Evolutionary conservation across 2,329 filamentous ascomycete species (phyloP), one percentile per base, ranked within the genome.

Genomic region (Nothophaeocryptopus gaeumannii): DNA sequence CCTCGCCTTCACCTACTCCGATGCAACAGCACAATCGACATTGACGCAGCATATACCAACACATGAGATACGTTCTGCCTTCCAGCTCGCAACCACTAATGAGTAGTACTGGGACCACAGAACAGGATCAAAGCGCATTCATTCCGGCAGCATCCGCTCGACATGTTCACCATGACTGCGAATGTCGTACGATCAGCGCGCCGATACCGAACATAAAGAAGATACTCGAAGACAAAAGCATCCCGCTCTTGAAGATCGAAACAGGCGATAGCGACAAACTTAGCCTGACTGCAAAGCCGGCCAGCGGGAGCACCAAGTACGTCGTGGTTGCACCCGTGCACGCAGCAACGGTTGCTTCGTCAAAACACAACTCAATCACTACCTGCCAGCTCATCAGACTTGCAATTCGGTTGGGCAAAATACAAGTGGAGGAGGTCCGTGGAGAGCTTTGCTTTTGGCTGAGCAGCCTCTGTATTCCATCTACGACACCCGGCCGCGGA

Each of bases 381-480:
- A 51, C 50, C 8, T 56, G 50, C 38, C 44, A 51, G 33, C 35
- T 53, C 10, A 56, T 56, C 29, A 34, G 31, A 16, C 37, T 53
- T n/a, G 54, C 50, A 13, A 49, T 53, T 33, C 36, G 31, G 9
- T 42, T 56, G n/a, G 53, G 53, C 15, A 52, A 52, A 37, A 38
- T 56, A 5, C 50, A 56, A 9, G 45, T 56, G 8, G 42, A 52
- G 31, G 50, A 56, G 32, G 48, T 50, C 2, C 47, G 47, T 15
- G 33, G 40, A 11, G 54, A 51, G 32, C 34, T 56, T 14, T 56
- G 54, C 41, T 53, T 56, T 38, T 53, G 50, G 50, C 40, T 51
- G 34, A 38, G 45, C 5, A 35, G 37, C 10, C 47, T 56, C 8
- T 56, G 53, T 35, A 16, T 43, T 31, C 43, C 50, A 26, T 26